Conservation (phyloP, 108 stramenopile species). For the Mayamaea pseudoterrestris region DNA sequence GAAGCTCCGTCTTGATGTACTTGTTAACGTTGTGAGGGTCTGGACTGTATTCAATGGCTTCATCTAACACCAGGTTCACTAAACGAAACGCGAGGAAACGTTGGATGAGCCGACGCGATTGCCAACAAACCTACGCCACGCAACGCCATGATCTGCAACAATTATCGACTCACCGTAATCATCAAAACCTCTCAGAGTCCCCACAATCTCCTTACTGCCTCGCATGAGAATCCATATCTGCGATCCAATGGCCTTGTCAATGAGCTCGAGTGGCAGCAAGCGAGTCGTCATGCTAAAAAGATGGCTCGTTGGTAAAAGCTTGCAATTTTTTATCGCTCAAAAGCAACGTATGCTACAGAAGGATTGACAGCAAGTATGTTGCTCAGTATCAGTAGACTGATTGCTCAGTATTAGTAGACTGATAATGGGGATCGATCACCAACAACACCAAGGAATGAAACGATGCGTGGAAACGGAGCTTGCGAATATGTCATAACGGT, state of each 20-base stretch:
- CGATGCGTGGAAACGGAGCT: no score
- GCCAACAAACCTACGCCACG: neutral
- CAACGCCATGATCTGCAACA: neutral
- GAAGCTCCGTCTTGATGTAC: slow-evolving; percentile 52
- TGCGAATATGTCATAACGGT: no score
- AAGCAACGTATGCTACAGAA: no score
- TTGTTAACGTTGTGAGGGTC: slow-evolving; percentile 53
- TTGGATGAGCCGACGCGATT: neutral
- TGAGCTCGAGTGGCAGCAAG: slow-evolving; percentile 75
- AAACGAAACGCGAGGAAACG: neutral
- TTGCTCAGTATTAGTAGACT: no score
- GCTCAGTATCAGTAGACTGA: no score
- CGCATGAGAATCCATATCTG: slow-evolving; percentile 83
- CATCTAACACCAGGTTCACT: slow-evolving; percentile 78
- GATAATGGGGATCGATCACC: no score
- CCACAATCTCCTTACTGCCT: slow-evolving; percentile 77
- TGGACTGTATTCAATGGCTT: slow-evolving; percentile 78
- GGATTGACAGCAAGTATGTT: no score
- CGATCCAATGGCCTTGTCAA: slow-evolving; percentile 84
- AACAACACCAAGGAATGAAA: no score
- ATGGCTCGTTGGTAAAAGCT: no score
- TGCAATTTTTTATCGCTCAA: no score
- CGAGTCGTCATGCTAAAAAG: no score
- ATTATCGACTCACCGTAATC: slow-evolving; percentile 53
- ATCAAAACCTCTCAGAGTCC: slow-evolving; percentile 74